phyloP scores from a whole-genome alignment of 495 filamentous ascomycete genomes.

The Xanthoparmelia taractica region DNA sequence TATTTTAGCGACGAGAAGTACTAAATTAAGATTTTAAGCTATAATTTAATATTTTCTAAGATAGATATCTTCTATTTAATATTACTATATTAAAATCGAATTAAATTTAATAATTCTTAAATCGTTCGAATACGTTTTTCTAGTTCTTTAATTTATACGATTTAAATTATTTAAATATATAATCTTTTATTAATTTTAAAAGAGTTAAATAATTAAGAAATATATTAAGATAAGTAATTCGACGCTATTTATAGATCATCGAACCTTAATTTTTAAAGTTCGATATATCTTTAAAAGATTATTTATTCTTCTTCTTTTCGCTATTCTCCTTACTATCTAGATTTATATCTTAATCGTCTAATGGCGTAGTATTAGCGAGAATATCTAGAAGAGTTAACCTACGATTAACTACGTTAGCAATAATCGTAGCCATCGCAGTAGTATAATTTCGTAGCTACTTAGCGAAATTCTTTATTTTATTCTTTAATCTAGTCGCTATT shows the following conservation, averaged over 20 bases:
- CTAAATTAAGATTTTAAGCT: neutral
- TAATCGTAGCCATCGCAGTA: no score
- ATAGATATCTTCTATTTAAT: neutral
- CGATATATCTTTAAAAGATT: neutral
- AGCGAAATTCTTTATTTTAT: neutral
- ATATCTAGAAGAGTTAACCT: neutral
- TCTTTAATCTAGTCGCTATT: neutral
- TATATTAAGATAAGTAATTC: no score
- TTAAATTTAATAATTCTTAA: neutral
- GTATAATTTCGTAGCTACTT: no score
- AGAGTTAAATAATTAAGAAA: neutral
- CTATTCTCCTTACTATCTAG: neutral
- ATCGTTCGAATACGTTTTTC: neutral
- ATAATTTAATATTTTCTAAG: neutral
- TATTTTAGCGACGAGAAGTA: neutral
- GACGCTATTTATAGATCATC: neutral
- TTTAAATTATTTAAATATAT: neutral
- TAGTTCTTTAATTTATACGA: neutral
- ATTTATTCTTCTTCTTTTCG: neutral
- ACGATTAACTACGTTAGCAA: no score
- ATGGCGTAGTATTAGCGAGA: neutral
- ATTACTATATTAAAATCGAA: neutral
- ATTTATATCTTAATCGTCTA: neutral
- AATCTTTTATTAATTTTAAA: neutral
- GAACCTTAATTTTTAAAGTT: neutral